These are phyloP conservation scores for Chalaropsis thielavioides DNA, from an alignment of 2,329 filamentous ascomycete species.

Conservation along the genomic window DNA sequence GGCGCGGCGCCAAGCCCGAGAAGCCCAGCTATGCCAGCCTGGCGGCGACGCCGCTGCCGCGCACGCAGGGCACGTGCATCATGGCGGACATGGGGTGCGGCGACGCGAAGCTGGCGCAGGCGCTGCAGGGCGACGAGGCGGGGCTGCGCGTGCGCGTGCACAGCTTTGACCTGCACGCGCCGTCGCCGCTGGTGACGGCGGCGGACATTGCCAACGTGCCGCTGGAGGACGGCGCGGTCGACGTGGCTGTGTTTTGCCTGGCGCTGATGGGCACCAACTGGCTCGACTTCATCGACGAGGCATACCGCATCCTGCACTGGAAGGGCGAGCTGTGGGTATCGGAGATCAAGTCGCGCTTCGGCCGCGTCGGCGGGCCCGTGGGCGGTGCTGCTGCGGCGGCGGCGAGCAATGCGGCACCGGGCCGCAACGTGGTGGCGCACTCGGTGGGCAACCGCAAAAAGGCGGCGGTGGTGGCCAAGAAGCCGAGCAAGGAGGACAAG, in stretches of 20 bases:
- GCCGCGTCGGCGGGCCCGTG: slow-evolving; percentile 29
- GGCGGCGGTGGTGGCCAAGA: slow-evolving; percentile 28
- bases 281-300: slow-evolving; percentile 92
- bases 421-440: slow-evolving; percentile 41
- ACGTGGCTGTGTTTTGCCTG: slow-evolving; percentile 87
- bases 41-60: slow-evolving; percentile 43
- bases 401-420: slow-evolving; percentile 14
- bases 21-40: slow-evolving; percentile 22
- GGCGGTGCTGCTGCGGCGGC: too few species aligned
- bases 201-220: slow-evolving; percentile 83
- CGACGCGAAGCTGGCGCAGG: slow-evolving; percentile 65
- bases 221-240: slow-evolving; percentile 56
- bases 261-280: slow-evolving; percentile 99
- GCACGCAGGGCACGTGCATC: slow-evolving; percentile 56
- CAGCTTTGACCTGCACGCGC: slow-evolving; percentile 76
- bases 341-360: slow-evolving; percentile 88
- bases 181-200: slow-evolving; percentile 61
- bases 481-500: slow-evolving; percentile 26
- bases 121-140: slow-evolving; percentile 47
- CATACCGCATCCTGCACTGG: slow-evolving; percentile 78
- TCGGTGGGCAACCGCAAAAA: slow-evolving; percentile 58
- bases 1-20: slow-evolving; percentile 19
- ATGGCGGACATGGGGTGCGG: slow-evolving; percentile 91
- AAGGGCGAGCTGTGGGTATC: slow-evolving; percentile 95
- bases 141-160: slow-evolving; percentile 59